Evolutionary conservation across 192 early-diverging fungal species (phyloP).

Genomic region (Umbelopsis sp.): DNA sequence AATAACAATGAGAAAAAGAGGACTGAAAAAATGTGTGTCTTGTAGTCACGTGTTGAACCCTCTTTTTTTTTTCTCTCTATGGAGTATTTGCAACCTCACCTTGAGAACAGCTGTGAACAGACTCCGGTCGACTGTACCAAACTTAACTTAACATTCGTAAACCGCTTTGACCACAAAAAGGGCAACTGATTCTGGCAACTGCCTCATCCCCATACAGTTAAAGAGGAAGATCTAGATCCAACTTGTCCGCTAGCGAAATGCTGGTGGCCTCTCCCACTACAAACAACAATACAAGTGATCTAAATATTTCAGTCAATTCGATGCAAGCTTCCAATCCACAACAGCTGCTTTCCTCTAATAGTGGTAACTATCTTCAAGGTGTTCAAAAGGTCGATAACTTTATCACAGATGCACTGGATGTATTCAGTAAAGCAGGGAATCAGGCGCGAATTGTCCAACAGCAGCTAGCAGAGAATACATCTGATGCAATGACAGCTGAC

Average conservation of each 20-base stretch:
- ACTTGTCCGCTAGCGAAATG: neutral
- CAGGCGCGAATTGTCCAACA: neutral
- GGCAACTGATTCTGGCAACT: too few species aligned
- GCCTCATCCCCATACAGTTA: too few species aligned
- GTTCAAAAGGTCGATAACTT: neutral
- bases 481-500: neutral
- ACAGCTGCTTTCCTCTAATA: neutral
- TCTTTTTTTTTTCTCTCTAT: too few species aligned
- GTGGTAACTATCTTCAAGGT: neutral
- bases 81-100: too few species aligned
- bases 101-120: too few species aligned
- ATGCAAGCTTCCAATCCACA: neutral
- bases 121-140: too few species aligned
- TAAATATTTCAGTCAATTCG: neutral
- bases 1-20: too few species aligned
- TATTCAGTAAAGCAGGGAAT: neutral
- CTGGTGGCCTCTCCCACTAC: neutral
- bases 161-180: too few species aligned
- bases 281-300: neutral
- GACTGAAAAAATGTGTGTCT: too few species aligned
- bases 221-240: neutral
- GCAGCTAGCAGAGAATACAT: neutral
- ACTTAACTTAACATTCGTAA: too few species aligned
- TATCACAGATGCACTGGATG: neutral
- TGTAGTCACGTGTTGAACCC: too few species aligned